Percentiles rank a stretch among this genome's conserved stretches.
phyloP scores from a whole-genome alignment of 192 early-diverging fungal genomes.

The Gaertneriomyces sp. region DNA sequence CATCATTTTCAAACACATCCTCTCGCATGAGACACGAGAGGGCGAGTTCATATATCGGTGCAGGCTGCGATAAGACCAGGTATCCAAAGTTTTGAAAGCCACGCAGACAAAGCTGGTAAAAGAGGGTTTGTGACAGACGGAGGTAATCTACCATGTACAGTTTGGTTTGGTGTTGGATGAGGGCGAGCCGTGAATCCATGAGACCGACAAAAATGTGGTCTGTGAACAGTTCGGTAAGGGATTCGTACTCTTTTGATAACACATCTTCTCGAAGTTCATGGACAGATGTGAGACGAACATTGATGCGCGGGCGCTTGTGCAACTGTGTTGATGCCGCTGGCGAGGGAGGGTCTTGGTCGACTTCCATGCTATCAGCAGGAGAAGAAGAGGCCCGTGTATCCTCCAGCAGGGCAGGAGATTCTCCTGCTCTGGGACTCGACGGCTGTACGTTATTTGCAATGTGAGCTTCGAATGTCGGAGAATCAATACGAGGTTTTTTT shows the following conservation, averaged over 20 bases:
- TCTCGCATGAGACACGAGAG: conserved; percentile 64
- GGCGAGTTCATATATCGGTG: conserved; percentile 65
- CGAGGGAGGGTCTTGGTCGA: too few relatives aligned
- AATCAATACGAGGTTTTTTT: neutral
- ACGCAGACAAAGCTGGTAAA: conserved; percentile 78
- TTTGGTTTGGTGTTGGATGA: conserved; percentile 83
- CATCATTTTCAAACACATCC: conserved; percentile 19
- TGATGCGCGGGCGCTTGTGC: conserved; percentile 42
- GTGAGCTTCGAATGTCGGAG: too few relatives aligned
- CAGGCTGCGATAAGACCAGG: conserved; percentile 60
- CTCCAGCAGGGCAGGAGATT: too few relatives aligned
- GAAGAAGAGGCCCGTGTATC: too few relatives aligned
- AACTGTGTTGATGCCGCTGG: too few relatives aligned
- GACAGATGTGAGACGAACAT: conserved; percentile 80
- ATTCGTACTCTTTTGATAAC: conserved; percentile 28
- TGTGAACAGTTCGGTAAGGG: conserved; percentile 72
- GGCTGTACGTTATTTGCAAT: too few relatives aligned
- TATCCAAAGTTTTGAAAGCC: conserved; percentile 89
- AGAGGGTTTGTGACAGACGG: conserved; percentile 75
- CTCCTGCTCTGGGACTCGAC: too few relatives aligned
- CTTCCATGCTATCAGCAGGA: too few relatives aligned
- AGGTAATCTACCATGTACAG: conserved; percentile 82
- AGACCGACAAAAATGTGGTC: conserved; percentile 87
- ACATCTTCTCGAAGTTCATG: conserved; percentile 72
- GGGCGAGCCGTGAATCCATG: conserved; percentile 72